A percentile compares a stretch with the other conserved stretches of the same genome.
phyloP scores from a whole-genome alignment of 768 basidiomycete species.

The Sarcomyxa edulis region DNA sequence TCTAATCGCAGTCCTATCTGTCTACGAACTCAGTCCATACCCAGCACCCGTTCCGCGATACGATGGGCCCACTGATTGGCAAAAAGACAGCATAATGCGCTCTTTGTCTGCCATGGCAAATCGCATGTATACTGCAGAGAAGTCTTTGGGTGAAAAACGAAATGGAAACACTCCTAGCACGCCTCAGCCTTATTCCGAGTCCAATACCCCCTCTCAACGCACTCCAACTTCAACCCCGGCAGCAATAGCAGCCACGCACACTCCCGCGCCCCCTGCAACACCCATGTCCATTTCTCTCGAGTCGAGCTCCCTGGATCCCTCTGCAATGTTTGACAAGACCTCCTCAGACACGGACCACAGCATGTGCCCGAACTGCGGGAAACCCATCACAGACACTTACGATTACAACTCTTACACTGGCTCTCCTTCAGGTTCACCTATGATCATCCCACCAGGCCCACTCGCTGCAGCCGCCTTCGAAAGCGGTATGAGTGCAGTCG shows the following conservation, averaged over 20 bases:
- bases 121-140: conserved; percentile 47
- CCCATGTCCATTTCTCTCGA: conserved; percentile 37
- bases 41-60: conserved; percentile 43
- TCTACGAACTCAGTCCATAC: conserved; percentile 45
- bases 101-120: conserved; percentile 39
- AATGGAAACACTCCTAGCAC: conserved; percentile 4
- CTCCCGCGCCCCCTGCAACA: conserved; percentile 6
- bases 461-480: conserved; percentile 51
- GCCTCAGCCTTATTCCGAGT: background rate
- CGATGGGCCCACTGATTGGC: conserved; percentile 44
- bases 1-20: conserved; percentile 47
- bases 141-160: conserved; percentile 29
- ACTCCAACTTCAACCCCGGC: background rate
- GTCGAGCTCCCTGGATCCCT: conserved; percentile 19
- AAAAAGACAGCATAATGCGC: conserved; percentile 46
- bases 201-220: background rate
- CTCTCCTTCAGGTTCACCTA: conserved; percentile 11
- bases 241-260: background rate
- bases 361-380: conserved; percentile 44
- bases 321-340: conserved; percentile 18
- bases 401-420: conserved; percentile 16
- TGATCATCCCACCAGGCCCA: conserved; percentile 46
- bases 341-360: conserved; percentile 26
- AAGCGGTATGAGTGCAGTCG: conserved; percentile 58
- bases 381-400: conserved; percentile 31